These are phyloP conservation scores for Ajuga reptans DNA, from an alignment of 305 asterid species.

Conservation along the genomic window DNA sequence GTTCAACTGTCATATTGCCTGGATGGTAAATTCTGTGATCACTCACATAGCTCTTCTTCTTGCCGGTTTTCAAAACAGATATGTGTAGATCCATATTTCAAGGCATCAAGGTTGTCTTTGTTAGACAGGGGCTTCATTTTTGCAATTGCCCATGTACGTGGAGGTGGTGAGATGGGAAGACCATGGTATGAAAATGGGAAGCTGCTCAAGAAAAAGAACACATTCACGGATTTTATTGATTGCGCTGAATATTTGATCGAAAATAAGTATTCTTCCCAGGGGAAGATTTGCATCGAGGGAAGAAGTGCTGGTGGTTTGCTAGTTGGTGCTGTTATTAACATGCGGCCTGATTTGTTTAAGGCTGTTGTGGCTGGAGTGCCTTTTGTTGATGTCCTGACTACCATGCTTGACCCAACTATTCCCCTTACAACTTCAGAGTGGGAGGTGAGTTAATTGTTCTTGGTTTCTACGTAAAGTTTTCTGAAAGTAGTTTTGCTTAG, in stretches of 20 bases:
- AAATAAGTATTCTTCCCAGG: constrained; percentile 72
- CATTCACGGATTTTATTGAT: constrained; percentile 83
- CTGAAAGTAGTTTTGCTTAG: no score
- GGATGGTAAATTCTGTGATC: neutral
- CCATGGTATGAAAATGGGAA: constrained; percentile 93
- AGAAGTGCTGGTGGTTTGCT: constrained; percentile 98
- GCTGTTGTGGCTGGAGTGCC: constrained; percentile 95
- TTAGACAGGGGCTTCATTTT: constrained; percentile 80
- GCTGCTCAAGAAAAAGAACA: constrained; percentile 74
- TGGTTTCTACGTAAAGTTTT: no score
- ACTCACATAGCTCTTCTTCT: constrained; percentile 15
- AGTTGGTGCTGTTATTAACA: constrained; percentile 80
- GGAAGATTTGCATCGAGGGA: constrained; percentile 79
- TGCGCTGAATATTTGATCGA: constrained; percentile 83
- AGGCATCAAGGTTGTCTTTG: constrained; percentile 71
- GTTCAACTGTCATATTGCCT: neutral
- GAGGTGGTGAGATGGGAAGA: constrained; percentile 99
- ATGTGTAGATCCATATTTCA: constrained; percentile 71
- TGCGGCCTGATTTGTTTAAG: constrained; percentile 85
- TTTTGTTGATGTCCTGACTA: constrained; percentile 82
- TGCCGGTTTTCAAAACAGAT: constrained; percentile 39
- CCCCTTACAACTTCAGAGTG: constrained; percentile 97
- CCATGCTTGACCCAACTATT: constrained; percentile 94
- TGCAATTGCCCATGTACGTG: constrained; percentile 78
- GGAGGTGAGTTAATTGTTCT: constrained; percentile 51